A percentile compares a stretch with the other conserved stretches of the same genome.
Evolutionary conservation across 2,329 filamentous ascomycete species (phyloP).

Genomic region (Cladosporium oxysporum): DNA sequence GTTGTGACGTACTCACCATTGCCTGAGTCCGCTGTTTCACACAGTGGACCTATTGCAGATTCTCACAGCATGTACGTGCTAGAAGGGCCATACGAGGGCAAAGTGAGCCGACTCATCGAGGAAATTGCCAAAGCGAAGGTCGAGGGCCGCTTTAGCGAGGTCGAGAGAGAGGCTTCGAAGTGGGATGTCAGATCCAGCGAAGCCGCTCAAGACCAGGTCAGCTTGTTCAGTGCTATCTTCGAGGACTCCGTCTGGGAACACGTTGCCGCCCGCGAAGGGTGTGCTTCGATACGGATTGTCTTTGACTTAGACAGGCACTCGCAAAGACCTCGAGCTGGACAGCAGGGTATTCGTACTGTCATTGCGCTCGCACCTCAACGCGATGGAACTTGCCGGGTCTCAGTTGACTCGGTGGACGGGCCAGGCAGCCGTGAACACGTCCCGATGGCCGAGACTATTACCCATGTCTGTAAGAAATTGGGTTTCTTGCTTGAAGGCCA

Average conservation of each 20-base stretch:
- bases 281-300: constrained; percentile 60
- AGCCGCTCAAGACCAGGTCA: constrained; percentile 58
- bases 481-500: constrained; percentile 50
- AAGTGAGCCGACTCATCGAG: constrained; percentile 74
- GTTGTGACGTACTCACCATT: constrained; percentile 32
- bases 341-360: constrained; percentile 67
- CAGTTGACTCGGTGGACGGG: constrained; percentile 67
- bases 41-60: constrained; percentile 23
- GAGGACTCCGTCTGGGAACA: constrained; percentile 67
- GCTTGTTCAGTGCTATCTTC: constrained; percentile 66
- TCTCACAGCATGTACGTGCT: constrained; percentile 59
- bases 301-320: constrained; percentile 56
- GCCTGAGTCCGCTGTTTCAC: not conserved
- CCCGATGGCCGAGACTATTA: constrained; percentile 68
- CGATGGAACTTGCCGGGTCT: constrained; percentile 58
- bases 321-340: constrained; percentile 41
- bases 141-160: constrained; percentile 79
- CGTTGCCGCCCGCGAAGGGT: constrained; percentile 65
- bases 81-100: constrained; percentile 74
- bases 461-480: constrained; percentile 31
- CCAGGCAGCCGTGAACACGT: constrained; percentile 74
- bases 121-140: constrained; percentile 84
- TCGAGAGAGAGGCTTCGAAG: constrained; percentile 75
- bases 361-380: constrained; percentile 60
- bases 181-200: constrained; percentile 77